phyloP scores from a whole-genome alignment of 2,329 filamentous ascomycete genomes.

The Colletotrichum costaricense region DNA sequence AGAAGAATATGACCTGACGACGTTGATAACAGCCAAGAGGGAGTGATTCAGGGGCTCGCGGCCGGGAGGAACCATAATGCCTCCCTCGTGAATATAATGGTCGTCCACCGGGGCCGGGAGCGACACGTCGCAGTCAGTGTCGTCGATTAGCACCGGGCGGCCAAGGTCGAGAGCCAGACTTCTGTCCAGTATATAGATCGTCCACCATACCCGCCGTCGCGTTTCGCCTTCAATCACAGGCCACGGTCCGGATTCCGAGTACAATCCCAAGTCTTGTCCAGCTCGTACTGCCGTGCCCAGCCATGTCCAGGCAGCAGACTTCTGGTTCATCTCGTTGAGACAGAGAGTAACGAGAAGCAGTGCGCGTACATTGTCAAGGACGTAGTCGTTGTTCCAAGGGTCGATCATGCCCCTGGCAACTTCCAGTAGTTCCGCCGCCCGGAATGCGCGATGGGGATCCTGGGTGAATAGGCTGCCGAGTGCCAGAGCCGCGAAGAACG shows the following conservation, averaged over 20 bases:
- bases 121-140: slow-evolving; percentile 86
- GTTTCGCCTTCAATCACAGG: slow-evolving; percentile 84
- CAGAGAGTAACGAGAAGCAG: slow-evolving; percentile 82
- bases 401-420: slow-evolving; percentile 77
- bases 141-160: slow-evolving; percentile 84
- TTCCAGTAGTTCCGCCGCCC: slow-evolving; percentile 75
- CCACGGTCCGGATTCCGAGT: slow-evolving; percentile 79
- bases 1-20: slow-evolving; percentile 81
- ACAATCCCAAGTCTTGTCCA: slow-evolving; percentile 85
- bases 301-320: slow-evolving; percentile 88
- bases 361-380: slow-evolving; percentile 79
- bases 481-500: slow-evolving; percentile 87
- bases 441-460: slow-evolving; percentile 64
- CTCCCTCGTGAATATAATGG: slow-evolving; percentile 74
- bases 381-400: slow-evolving; percentile 83
- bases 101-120: slow-evolving; percentile 87
- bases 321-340: slow-evolving; percentile 86
- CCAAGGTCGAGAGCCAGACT: slow-evolving; percentile 83
- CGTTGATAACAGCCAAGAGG: slow-evolving; percentile 82
- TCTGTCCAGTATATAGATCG: slow-evolving; percentile 89
- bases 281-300: slow-evolving; percentile 82
- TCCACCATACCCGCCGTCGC: slow-evolving; percentile 92
- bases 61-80: slow-evolving; percentile 63
- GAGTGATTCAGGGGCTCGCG: slow-evolving; percentile 73
- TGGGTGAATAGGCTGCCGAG: slow-evolving; percentile 81